Conservation (phyloP, 1,139 yeast genomes). For the Geotrichum bryndzae region DNA sequence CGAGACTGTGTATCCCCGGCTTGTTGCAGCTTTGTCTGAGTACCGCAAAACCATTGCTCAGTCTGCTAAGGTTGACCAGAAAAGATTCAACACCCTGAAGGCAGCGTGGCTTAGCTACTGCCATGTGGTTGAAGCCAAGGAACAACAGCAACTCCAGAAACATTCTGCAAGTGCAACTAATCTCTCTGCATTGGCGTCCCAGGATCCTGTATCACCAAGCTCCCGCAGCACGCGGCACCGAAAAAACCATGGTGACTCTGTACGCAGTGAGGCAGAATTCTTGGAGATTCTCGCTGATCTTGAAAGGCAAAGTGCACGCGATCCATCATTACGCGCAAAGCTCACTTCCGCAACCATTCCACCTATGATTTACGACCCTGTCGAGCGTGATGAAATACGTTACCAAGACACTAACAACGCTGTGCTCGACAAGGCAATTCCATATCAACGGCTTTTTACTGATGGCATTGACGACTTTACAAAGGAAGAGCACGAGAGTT, state of each 20-base stretch:
- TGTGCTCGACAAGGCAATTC: constrained; percentile 52
- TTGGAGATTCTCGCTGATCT: constrained; percentile 66
- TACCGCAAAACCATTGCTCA: constrained; percentile 32
- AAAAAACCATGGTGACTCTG: constrained; percentile 64
- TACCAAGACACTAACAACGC: constrained; percentile 68
- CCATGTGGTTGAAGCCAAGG: constrained; percentile 47
- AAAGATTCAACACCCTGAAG: constrained; percentile 43
- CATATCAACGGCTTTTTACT: constrained; percentile 50
- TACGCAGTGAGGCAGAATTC: constrained; percentile 84
- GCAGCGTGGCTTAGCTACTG: constrained; percentile 47
- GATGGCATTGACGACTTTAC: constrained; percentile 73
- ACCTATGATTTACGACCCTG: constrained; percentile 64
- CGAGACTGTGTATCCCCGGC: constrained; percentile 38
- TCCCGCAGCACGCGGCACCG: constrained; percentile 29
- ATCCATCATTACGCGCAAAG: constrained; percentile 76
- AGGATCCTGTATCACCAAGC: constrained; percentile 3
- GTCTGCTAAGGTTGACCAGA: constrained; percentile 43
- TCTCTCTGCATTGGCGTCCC: background rate
- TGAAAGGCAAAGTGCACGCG: constrained; percentile 72
- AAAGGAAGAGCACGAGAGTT: constrained; percentile 65
- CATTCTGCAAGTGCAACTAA: background rate
- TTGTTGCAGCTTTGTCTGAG: constrained; percentile 33
- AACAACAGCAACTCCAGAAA: constrained; percentile 12
- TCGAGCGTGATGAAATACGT: constrained; percentile 43
- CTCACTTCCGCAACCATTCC: constrained; percentile 82